Evolutionary conservation across 805 yeast genomes (phyloP).

Genomic region (Kurtzmaniella cleridarum): DNA sequence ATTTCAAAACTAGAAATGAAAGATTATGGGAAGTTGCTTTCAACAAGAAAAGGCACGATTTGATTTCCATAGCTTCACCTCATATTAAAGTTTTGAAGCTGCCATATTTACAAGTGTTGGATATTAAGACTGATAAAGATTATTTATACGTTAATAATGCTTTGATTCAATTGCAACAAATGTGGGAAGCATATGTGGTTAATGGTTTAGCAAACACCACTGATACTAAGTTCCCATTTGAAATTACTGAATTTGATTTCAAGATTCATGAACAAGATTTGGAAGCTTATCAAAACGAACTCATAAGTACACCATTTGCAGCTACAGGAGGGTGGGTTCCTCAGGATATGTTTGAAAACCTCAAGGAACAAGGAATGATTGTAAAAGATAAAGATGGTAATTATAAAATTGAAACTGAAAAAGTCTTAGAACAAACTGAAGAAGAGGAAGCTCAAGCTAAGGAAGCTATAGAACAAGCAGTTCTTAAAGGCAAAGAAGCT

Average conservation of each 20-base stretch:
- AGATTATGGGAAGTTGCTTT: constrained; percentile 78
- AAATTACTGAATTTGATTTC: constrained; percentile 53
- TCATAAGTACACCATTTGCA: constrained; percentile 72
- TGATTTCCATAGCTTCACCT: constrained; percentile 77
- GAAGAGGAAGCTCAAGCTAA: constrained; percentile 1
- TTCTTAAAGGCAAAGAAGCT: not conserved
- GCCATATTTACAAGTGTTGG: constrained; percentile 58
- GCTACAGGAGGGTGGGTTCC: constrained; percentile 96
- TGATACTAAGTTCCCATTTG: constrained; percentile 49
- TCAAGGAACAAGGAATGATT: constrained; percentile 64
- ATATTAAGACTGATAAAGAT: constrained; percentile 53
- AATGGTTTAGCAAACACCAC: constrained; percentile 48
- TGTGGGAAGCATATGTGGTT: constrained; percentile 64
- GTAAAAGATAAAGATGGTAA: constrained; percentile 47
- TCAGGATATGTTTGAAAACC: constrained; percentile 78
- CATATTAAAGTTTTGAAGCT: constrained; percentile 71
- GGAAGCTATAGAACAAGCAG: not conserved
- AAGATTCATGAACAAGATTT: constrained; percentile 53
- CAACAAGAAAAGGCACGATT: constrained; percentile 56
- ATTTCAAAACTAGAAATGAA: constrained; percentile 86
- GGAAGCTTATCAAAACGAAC: constrained; percentile 61
- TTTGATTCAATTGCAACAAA: constrained; percentile 56
- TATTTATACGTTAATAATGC: constrained; percentile 62
- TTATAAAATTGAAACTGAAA: constrained; percentile 29
- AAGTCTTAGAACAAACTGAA: constrained; percentile 12